phyloP scores from a whole-genome alignment of 176 grass and related monocot species.

The Rhynchospora tenuis region DNA sequence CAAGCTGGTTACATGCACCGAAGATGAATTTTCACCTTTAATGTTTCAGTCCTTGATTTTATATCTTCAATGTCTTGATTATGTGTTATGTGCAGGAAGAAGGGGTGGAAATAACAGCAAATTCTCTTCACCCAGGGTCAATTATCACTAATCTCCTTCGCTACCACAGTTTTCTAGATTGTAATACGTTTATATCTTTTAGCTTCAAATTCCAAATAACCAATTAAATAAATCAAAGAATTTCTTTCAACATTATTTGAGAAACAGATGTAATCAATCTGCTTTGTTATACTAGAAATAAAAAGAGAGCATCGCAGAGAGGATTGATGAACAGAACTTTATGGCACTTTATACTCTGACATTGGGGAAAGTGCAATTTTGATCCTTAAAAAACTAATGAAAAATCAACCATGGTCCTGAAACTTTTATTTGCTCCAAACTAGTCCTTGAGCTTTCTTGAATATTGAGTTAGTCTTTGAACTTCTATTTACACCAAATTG shows the following conservation, averaged over 20 bases:
- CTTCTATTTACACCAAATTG: too few species aligned
- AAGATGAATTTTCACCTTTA: neutral
- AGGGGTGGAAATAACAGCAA: constrained; percentile 75
- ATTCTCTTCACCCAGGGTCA: constrained; percentile 94
- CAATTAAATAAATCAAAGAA: neutral
- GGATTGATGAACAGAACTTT: neutral
- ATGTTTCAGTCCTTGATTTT: neutral
- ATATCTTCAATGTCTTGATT: neutral
- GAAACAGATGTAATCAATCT: neutral
- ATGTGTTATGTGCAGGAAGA: constrained; percentile 50
- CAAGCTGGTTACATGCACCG: neutral
- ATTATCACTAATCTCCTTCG: constrained; percentile 97
- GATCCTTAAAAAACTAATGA: too few species aligned
- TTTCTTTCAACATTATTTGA: neutral
- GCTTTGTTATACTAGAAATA: neutral
- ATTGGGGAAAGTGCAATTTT: neutral
- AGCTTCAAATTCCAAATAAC: neutral
- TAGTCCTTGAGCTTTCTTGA: too few species aligned
- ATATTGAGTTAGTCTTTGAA: too few species aligned
- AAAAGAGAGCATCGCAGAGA: neutral
- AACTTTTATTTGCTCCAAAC: too few species aligned
- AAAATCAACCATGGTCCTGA: too few species aligned
- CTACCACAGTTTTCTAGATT: constrained; percentile 73
- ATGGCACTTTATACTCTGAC: neutral
- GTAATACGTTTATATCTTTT: constrained; percentile 36